These are phyloP conservation scores for Apophysomyces trapeziformis DNA, from an alignment of 371 early-diverging fungal genomes.

Conservation along the genomic window DNA sequence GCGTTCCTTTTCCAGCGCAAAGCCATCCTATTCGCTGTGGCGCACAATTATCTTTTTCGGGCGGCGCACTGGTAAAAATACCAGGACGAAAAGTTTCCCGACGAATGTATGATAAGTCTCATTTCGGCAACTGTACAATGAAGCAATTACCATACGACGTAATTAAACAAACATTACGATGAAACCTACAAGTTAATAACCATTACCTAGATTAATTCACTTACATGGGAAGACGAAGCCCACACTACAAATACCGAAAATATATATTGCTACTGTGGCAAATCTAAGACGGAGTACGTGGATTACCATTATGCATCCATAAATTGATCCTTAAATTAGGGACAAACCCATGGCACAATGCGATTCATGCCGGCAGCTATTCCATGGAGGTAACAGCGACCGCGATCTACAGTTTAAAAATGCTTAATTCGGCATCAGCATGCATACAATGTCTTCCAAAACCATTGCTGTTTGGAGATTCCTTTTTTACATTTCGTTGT, in stretches of 20 bases:
- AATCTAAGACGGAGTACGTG: slow-evolving; percentile 42
- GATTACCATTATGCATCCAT: background rate
- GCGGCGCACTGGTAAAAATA: too few relatives aligned
- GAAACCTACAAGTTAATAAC: background rate
- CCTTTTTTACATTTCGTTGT: slow-evolving; percentile 70
- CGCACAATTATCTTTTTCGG: too few relatives aligned
- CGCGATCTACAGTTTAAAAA: too few relatives aligned
- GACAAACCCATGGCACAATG: slow-evolving; percentile 62
- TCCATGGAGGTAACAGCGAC: slow-evolving; percentile 56
- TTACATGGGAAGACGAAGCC: slow-evolving; percentile 25
- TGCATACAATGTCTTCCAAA: slow-evolving; percentile 53
- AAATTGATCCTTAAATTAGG: slow-evolving; percentile 18
- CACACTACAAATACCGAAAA: slow-evolving; percentile 51
- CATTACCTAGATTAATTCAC: background rate
- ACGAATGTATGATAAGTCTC: too few relatives aligned
- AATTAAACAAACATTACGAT: background rate
- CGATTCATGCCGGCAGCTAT: slow-evolving; percentile 56
- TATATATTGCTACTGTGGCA: slow-evolving; percentile 67
- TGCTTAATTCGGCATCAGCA: slow-evolving; percentile 22
- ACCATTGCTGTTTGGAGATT: slow-evolving; percentile 64
- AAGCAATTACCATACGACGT: background rate
- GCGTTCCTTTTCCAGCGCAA: too few relatives aligned
- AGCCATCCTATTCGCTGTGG: too few relatives aligned
- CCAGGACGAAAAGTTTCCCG: too few relatives aligned
- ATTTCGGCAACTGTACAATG: background rate